These are phyloP conservation scores for Calonectria pseudoreteaudii DNA, from an alignment of 2,329 filamentous ascomycete genomes.

Conservation along the genomic window DNA sequence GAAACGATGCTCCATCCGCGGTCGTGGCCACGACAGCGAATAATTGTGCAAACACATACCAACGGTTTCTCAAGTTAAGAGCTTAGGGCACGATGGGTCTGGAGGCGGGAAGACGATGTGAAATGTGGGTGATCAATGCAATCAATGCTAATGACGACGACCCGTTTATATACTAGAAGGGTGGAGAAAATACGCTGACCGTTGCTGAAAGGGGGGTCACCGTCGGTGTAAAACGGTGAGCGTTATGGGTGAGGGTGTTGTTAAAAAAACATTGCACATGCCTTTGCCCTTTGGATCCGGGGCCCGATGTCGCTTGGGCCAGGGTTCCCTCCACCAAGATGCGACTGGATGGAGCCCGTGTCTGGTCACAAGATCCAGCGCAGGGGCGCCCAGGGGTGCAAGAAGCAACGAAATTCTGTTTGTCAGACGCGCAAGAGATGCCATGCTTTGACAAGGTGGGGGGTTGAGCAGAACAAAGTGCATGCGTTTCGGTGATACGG, in stretches of 20 bases:
- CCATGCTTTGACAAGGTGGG: constrained; percentile 30
- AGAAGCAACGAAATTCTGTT: constrained; percentile 34
- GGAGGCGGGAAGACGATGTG: neutral
- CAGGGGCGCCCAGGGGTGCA: constrained; percentile 21
- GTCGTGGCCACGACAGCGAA: neutral
- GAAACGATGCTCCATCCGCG: constrained; percentile 7
- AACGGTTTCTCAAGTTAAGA: constrained; percentile 4
- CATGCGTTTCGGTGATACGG: constrained; percentile 27
- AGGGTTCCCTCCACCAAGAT: constrained; percentile 33
- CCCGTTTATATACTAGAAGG: constrained; percentile 37
- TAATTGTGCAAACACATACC: constrained; percentile 30
- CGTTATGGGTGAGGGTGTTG: constrained; percentile 16
- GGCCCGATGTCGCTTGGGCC: constrained; percentile 40
- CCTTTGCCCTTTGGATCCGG: neutral
- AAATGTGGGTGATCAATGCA: constrained; percentile 32
- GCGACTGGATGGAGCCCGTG: constrained; percentile 40
- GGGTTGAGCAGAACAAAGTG: constrained; percentile 23
- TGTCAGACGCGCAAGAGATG: constrained; percentile 30
- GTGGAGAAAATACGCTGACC: constrained; percentile 39
- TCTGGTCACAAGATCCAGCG: constrained; percentile 45
- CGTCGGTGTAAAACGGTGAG: constrained; percentile 44
- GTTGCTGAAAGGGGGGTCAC: constrained; percentile 31
- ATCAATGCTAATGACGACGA: constrained; percentile 10
- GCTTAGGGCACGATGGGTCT: constrained; percentile 24
- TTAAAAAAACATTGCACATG: constrained; percentile 18